Conservation (phyloP, 2,329 filamentous ascomycete genomes). For the Fonsecaea monophora region DNA sequence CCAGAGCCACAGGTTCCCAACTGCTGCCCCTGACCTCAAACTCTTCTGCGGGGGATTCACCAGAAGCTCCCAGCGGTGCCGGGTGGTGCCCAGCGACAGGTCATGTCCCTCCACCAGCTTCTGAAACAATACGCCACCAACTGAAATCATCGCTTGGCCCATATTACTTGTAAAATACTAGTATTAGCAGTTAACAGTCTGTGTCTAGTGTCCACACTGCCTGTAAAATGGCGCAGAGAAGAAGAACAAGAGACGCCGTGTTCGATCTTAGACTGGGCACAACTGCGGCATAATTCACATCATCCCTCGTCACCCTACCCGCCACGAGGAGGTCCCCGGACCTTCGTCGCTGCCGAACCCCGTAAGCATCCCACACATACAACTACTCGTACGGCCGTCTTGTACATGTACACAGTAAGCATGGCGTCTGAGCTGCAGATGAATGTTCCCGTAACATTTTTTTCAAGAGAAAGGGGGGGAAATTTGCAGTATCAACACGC, state of each 20-base stretch:
- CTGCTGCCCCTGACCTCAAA: conserved; percentile 34
- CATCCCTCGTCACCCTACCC: neutral
- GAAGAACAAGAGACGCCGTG: neutral
- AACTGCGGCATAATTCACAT: neutral
- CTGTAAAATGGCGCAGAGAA: neutral
- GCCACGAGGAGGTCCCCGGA: neutral
- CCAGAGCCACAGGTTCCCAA: conserved; percentile 23
- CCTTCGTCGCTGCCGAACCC: neutral
- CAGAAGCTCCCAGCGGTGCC: conserved; percentile 1
- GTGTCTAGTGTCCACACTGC: neutral
- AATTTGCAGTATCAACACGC: neutral
- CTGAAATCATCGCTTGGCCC: conserved; percentile 6
- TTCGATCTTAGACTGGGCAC: neutral
- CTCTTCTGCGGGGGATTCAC: conserved; percentile 22
- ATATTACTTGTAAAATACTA: neutral
- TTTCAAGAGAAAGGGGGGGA: neutral
- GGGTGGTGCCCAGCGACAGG: neutral
- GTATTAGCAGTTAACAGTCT: neutral
- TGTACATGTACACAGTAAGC: neutral
- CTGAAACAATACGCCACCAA: conserved; percentile 34
- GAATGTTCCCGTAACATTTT: neutral
- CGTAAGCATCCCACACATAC: neutral
- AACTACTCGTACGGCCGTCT: neutral
- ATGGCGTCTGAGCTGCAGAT: neutral
- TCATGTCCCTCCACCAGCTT: neutral